Base-by-base conservation (phyloP, 1,284 basidiomycete species). In the Cryptococcus amylolentus region DNA sequence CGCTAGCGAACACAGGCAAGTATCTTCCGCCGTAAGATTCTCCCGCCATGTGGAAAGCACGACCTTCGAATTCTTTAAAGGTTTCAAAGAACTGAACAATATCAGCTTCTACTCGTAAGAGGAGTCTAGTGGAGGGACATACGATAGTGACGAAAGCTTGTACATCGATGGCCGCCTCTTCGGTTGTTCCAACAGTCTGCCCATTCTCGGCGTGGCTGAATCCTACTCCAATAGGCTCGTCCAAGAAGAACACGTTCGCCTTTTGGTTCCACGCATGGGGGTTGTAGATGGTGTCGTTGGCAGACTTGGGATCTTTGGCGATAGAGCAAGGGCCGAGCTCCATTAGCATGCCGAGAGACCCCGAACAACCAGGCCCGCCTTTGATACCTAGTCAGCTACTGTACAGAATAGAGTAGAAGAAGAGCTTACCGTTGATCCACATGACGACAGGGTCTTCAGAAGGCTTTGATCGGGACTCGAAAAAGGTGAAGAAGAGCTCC, bases 401-500 rank as follows among this genome's bases (percentile, higher is more conserved):
- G 14, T 47, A 0, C 13, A 26, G 14, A 18, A 7, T 27, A 27
- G 10, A 28, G 23, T 23, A n/a, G 43, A 42, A 42, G 28, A n/a
- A 42, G 3, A 5, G 58, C 66, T 28, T 47, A 62, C 76, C 77
- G 56, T 78, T 78, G 60, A 76, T 77, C 77, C 76, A 77, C 70
- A 76, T 73, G 42, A 77, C 49, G 0, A 81, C 75, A 0, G 79
- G 79, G 62, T 80, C 80, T 38, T 81, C 80, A 16, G 81, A 80
- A 2, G 88, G 88, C 57, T 86, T 79, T 43, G 81, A 80, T 56
- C 88, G 78, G 51, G 86, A 88, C 74, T 89, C 88, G 72, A 91
- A 91, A 78, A 90, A 91, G 76, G 88, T 89, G 78, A 91, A 91
- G 80, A 89, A 91, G 68, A 85, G 80, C 60, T 85, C 84, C 58